Conservation (phyloP, 1,284 basidiomycete species). For the Apiotrichum siamense region DNA sequence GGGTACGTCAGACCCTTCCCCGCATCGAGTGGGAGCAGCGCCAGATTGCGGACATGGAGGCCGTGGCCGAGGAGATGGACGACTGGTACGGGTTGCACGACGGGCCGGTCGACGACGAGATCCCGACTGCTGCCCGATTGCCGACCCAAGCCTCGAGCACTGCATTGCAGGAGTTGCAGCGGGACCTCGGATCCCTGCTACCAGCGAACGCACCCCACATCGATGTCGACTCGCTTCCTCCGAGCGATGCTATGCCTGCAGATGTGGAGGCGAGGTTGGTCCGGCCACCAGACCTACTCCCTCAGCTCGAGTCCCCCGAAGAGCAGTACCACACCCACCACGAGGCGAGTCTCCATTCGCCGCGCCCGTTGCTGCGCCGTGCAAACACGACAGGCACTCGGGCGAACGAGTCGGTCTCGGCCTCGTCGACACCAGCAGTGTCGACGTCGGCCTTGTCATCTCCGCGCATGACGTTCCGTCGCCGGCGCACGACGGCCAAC, state of each 20-base stretch:
- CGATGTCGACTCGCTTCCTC: slow-evolving; percentile 1
- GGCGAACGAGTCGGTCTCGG: background rate
- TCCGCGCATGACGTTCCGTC: slow-evolving; percentile 10
- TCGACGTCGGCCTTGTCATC: background rate
- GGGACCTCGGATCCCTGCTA: background rate
- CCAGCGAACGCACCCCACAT: background rate
- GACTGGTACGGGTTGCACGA: background rate
- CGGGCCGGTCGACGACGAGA: background rate
- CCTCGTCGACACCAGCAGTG: background rate
- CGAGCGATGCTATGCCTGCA: background rate
- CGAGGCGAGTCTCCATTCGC: slow-evolving; percentile 4
- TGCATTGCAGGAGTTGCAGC: background rate
- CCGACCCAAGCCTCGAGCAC: background rate
- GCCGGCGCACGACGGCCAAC: slow-evolving; percentile 21
- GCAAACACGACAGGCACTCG: slow-evolving; percentile 7
- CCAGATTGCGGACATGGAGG: slow-evolving; percentile 8
- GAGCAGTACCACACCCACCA: background rate
- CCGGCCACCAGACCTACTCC: background rate
- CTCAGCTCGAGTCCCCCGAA: background rate
- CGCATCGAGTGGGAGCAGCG: slow-evolving; percentile 44
- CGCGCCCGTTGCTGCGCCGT: slow-evolving; percentile 7
- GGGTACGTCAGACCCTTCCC: slow-evolving; percentile 62
- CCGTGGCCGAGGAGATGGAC: slow-evolving; percentile 4
- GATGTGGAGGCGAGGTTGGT: background rate
- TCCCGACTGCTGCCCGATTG: background rate